Base-by-base conservation (phyloP, 225 moss, liverwort and hornwort species). In the Bryum argenteum region DNA sequence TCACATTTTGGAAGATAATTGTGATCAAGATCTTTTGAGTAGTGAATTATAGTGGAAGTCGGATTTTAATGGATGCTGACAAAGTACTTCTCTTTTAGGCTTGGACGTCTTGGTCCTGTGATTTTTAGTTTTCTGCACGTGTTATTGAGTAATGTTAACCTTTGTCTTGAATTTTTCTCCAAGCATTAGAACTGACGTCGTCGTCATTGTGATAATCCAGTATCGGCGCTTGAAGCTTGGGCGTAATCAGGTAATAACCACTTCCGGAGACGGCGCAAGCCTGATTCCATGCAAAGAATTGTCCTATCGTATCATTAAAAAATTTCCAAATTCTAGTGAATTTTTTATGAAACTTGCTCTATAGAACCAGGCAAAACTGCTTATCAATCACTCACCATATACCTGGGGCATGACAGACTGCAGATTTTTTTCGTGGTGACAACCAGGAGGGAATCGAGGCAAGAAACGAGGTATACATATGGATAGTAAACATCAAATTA, bases 361-460 rank as follows among this genome's bases (percentile, higher is more conserved):
- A 16, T 68, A 40, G 52, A 54, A 40, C 72, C 54, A 65, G 62
- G 65, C 18, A 56, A 63, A 54, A 43, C 43, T 65, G 44, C 47
- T 19, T 10, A 42, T 42, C 19, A 37, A 28, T 14, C 54, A 51
- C 71, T 63, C 54, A 77, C 58, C 65, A 47, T 12, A 61, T 45
- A 23, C 55, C 54, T 23, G 63, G 62, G 43, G 18, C 54, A 55
- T 63, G 63, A 12, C 81, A 91, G 91, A 79, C 73, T 53, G 92
- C 92, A 38, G 92, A 92, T 62, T 92, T 92, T 71, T 92, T 92
- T 65, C 71, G 92, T 39, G 92, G 74, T 58, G 89, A 92, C 66
- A 92, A 92, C 69, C 83, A 79, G 61, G 85, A 92, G 77, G 92
- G 92, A 72, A 77, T 92, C n/a, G 89, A 92, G 12, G 89, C 89